Base-by-base conservation (phyloP, 2,329 filamentous ascomycete genomes). In the Neonectria sp. region DNA sequence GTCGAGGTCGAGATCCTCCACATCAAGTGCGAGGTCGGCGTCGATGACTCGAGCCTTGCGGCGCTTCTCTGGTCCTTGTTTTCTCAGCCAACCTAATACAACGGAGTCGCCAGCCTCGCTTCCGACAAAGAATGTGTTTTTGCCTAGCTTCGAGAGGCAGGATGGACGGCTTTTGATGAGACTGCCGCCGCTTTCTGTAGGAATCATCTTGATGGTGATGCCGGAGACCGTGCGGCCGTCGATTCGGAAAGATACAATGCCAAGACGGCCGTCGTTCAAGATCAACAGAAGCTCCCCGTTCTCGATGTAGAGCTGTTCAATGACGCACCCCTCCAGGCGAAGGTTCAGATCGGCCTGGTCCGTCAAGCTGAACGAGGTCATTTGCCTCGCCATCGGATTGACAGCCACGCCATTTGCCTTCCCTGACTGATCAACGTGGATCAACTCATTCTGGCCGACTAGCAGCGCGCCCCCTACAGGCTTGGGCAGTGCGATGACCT, bases 341-440 rank as follows among this genome's bases (percentile, higher is more conserved):
- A 98, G 83, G 17, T 89, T 88, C 51, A 98, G 85, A 52, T 93
- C 89, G 1, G 94, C 93, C 80, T 98, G 95, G 78, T 99, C 96
- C 6, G 89, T 88, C 78, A 99, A 90, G 57, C 92, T 89, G 75
- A 98, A 98, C 0, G 92, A 89, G 2, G 95, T 97, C 70, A 90
- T 89, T 68, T 93, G 89, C 78, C 91, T 94, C 5, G 95, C 92
- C 82, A 97, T 97, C 37, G 94, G 89, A 77, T 99, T 99, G 70
- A 99, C 93, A 4, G 93, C 95, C 65, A 98, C 92, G 2, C 95
- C 95, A 76, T 94, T 97, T 13, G 95, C 89, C 80, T 97, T 98
- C 33, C 96, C 96, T 12, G 94, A 94, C 84, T 99, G 96, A 77
- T 98, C 95, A 71, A 99, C 91, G 79, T 99, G 96, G 67, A 99